Conservation (phyloP, 371 early-diverging fungal genomes). For the Apophysomyces trapeziformis region DNA sequence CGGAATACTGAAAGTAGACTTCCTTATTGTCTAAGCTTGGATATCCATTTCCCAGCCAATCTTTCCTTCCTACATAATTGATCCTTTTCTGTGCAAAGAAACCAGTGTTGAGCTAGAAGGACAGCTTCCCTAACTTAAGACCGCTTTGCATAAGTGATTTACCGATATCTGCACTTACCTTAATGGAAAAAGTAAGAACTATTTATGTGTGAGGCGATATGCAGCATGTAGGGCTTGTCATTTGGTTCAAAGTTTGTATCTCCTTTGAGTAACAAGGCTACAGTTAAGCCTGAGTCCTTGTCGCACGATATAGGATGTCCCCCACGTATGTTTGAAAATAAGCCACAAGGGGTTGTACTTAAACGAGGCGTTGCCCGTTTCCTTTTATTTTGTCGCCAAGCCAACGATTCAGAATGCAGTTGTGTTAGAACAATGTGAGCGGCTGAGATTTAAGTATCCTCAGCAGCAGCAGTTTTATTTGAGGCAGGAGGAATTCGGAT, state of each 20-base stretch:
- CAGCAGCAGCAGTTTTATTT: neutral
- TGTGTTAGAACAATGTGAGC: neutral
- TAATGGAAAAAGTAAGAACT: neutral
- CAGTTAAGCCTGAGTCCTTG: too few relatives aligned
- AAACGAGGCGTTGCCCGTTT: neutral
- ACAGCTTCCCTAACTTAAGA: neutral
- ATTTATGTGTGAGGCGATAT: too few relatives aligned
- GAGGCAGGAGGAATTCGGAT: neutral
- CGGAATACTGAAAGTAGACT: too few relatives aligned
- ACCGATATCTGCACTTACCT: neutral
- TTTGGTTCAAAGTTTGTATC: neutral
- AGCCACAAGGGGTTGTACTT: neutral
- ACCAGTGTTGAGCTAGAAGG: neutral
- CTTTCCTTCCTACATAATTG: too few relatives aligned
- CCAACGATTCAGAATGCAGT: neutral
- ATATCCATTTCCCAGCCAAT: too few relatives aligned
- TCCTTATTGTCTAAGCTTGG: too few relatives aligned
- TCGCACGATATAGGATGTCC: too few relatives aligned
- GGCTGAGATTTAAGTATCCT: slow-evolving; percentile 2
- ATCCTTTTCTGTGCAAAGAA: neutral
- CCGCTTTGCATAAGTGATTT: neutral
- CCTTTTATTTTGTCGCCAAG: neutral
- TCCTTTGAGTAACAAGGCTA: neutral
- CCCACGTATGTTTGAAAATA: too few relatives aligned
- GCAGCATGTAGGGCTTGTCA: neutral